These are phyloP conservation scores for Malania oleifera DNA, from an alignment of 164 flowering plant species.

Conservation along the genomic window DNA sequence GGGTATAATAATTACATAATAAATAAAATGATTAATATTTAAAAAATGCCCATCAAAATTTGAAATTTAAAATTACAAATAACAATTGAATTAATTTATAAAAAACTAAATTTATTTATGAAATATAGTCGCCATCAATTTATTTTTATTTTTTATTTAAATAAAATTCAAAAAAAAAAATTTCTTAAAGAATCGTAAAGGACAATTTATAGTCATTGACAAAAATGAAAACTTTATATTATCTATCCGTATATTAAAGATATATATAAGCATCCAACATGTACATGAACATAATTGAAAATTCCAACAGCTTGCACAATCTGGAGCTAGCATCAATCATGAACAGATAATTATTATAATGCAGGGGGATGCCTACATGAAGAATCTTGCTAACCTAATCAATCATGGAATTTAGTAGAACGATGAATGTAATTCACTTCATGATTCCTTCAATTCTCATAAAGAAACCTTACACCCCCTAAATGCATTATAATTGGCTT, in stretches of 20 bases:
- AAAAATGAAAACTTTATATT: background rate
- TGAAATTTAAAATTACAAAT: too few relatives aligned
- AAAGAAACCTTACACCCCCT: slow-evolving; percentile 34
- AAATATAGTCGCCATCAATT: too few relatives aligned
- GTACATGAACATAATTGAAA: slow-evolving; percentile 3
- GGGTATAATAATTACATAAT: too few relatives aligned
- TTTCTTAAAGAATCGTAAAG: background rate
- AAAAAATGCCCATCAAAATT: too few relatives aligned
- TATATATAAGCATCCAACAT: slow-evolving; percentile 20
- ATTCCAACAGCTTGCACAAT: slow-evolving; percentile 4
- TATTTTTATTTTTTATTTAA: too few relatives aligned
- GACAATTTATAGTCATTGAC: slow-evolving; percentile 5
- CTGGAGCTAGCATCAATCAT: slow-evolving; percentile 7
- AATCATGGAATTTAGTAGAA: slow-evolving; percentile 27
- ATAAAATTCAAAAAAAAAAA: too few relatives aligned
- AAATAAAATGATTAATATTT: too few relatives aligned
- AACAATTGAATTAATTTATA: too few relatives aligned
- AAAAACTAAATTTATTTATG: too few relatives aligned
- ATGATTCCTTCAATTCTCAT: too few relatives aligned
- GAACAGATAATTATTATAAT: background rate
- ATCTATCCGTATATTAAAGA: too few relatives aligned
- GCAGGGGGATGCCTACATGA: slow-evolving; percentile 6
- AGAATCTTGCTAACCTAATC: slow-evolving; percentile 23
- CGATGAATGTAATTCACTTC: too few relatives aligned
- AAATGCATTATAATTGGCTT: slow-evolving; percentile 35